Percentiles rank a stretch among this genome's conserved stretches.
Evolutionary conservation across 495 filamentous ascomycete genomes (phyloP).

Genomic region (Sordaria brevicollis): DNA sequence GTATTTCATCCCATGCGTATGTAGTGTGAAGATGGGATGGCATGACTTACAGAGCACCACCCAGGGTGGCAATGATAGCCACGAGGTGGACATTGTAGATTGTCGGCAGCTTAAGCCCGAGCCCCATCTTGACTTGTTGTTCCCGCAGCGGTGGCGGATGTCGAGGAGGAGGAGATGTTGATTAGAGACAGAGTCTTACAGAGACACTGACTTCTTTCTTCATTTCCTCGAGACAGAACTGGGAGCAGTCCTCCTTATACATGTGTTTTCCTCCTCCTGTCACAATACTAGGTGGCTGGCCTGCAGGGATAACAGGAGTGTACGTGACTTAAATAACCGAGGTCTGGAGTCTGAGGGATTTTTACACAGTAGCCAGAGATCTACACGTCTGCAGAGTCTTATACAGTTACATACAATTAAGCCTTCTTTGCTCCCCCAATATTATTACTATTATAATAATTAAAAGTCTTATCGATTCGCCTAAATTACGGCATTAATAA

Average conservation of each 20-base stretch:
- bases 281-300: no score
- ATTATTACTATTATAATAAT: no score
- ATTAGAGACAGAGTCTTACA: background rate
- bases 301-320: no score
- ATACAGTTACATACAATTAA: no score
- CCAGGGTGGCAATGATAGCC: constrained; percentile 50
- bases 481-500: no score
- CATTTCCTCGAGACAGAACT: background rate
- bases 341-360: no score
- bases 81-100: constrained; percentile 55
- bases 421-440: no score
- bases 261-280: background rate
- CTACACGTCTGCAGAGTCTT: no score
- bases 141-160: background rate
- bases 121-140: constrained; percentile 17
- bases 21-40: background rate
- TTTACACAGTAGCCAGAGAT: no score
- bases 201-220: background rate
- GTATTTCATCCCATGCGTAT: background rate
- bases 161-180: background rate
- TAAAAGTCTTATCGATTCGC: no score
- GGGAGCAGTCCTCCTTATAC: background rate
- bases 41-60: constrained; percentile 45
- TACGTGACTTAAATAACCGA: no score
- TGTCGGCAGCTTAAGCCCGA: constrained; percentile 29